phyloP scores from a whole-genome alignment of 495 filamentous ascomycete genomes.

The Talaromyces adpressus region DNA sequence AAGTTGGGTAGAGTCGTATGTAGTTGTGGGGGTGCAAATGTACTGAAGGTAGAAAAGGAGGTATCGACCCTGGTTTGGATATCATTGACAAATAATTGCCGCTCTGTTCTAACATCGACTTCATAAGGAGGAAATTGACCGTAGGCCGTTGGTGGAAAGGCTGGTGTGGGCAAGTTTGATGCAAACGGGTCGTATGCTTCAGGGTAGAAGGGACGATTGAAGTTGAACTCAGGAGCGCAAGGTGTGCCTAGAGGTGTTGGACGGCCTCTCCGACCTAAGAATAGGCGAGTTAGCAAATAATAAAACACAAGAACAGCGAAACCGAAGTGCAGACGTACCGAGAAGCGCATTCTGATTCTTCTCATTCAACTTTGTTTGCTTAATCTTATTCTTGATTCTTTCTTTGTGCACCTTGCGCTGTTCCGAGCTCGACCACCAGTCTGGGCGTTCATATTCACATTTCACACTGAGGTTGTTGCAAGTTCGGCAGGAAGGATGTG shows the following conservation, averaged over 20 bases:
- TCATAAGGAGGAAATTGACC: constrained; percentile 66
- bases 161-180: constrained; percentile 38
- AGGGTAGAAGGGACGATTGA: constrained; percentile 53
- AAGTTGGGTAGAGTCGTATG: constrained; percentile 58
- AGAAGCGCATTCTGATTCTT: constrained; percentile 50
- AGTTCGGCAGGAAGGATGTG: constrained; percentile 74
- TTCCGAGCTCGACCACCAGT: constrained; percentile 95
- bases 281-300: background rate
- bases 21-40: constrained; percentile 68
- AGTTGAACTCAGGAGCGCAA: constrained; percentile 64
- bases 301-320: no score
- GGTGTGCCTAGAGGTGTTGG: constrained; percentile 34
- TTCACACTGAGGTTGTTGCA: constrained; percentile 80
- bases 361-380: constrained; percentile 88
- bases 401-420: constrained; percentile 84
- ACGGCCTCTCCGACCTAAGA: background rate
- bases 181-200: constrained; percentile 56
- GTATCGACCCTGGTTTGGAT: constrained; percentile 77
- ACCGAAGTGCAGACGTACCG: no score
- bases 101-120: constrained; percentile 90
- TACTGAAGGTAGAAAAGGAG: constrained; percentile 79
- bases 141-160: constrained; percentile 25
- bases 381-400: constrained; percentile 92
- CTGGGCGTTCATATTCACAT: constrained; percentile 93
- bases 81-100: constrained; percentile 91